These are phyloP conservation scores for Hemisphaericaspora xylofermentans DNA, from an alignment of 1,139 yeast species.

Conservation along the genomic window DNA sequence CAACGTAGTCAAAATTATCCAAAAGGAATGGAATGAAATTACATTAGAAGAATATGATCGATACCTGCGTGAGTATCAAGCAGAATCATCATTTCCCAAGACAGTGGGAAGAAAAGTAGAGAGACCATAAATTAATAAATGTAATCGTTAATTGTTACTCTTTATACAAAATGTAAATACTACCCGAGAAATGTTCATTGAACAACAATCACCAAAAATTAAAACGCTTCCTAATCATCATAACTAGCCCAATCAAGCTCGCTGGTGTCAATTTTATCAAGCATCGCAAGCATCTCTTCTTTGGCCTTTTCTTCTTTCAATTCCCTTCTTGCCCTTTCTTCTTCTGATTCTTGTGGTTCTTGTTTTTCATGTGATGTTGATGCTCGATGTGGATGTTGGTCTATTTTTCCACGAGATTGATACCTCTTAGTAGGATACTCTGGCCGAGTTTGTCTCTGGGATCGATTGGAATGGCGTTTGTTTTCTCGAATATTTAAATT, in stretches of 20 bases:
- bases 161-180: too few relatives aligned
- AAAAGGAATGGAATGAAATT: background rate
- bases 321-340: conserved; percentile 13
- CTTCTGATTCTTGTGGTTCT: conserved; percentile 12
- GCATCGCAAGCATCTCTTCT: conserved; percentile 30
- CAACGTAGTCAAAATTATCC: too few relatives aligned
- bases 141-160: too few relatives aligned
- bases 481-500: conserved; percentile 6
- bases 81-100: too few relatives aligned
- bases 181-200: too few relatives aligned
- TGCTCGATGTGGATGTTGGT: conserved; percentile 8
- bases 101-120: too few relatives aligned
- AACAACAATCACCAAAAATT: too few relatives aligned
- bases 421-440: background rate
- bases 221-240: conserved; percentile 15
- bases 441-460: background rate
- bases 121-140: too few relatives aligned
- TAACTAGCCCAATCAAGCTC: conserved; percentile 34
- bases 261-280: conserved; percentile 30
- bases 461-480: conserved; percentile 1
- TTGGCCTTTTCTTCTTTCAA: conserved; percentile 16
- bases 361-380: background rate
- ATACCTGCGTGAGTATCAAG: too few relatives aligned
- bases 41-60: background rate
- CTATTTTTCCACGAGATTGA: conserved; percentile 8